These are phyloP conservation scores for Amylocarpus encephaloides DNA, from an alignment of 2,329 filamentous ascomycete genomes.

Conservation along the genomic window DNA sequence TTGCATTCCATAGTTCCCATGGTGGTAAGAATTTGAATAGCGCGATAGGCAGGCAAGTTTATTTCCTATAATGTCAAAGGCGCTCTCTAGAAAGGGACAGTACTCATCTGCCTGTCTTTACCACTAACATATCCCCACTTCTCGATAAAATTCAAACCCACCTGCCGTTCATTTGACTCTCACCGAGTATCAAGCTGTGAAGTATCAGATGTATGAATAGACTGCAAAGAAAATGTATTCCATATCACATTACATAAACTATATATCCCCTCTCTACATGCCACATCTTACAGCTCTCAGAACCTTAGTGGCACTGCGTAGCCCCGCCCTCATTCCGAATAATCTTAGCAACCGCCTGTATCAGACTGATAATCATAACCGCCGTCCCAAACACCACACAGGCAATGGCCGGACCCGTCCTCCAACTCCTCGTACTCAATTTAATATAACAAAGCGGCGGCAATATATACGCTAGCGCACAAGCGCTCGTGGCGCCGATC, in stretches of 20 bases:
- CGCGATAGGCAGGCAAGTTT: too few species aligned
- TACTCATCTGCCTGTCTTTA: too few species aligned
- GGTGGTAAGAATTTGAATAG: too few species aligned
- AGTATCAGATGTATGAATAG: too few species aligned
- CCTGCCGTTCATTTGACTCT: too few species aligned
- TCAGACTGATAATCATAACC: conserved; percentile 74
- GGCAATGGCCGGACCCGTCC: conserved; percentile 63
- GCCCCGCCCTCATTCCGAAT: conserved; percentile 27
- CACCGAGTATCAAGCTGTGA: too few species aligned
- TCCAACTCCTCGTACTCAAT: conserved; percentile 70
- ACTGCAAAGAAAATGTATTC: too few species aligned
- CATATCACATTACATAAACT: background rate
- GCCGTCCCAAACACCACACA: conserved; percentile 71
- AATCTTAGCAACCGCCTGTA: conserved; percentile 68
- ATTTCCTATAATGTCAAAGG: too few species aligned
- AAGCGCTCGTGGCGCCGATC: conserved; percentile 90
- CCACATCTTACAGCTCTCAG: background rate
- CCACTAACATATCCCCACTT: too few species aligned
- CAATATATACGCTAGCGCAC: conserved; percentile 89
- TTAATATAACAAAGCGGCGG: conserved; percentile 95
- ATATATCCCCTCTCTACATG: background rate
- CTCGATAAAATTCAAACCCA: too few species aligned
- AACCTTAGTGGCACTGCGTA: conserved; percentile 20
- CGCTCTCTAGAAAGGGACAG: too few species aligned
- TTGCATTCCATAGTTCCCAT: too few species aligned